Conservation (phyloP, 2,329 filamentous ascomycete species). For the Hysterium pulicare region DNA sequence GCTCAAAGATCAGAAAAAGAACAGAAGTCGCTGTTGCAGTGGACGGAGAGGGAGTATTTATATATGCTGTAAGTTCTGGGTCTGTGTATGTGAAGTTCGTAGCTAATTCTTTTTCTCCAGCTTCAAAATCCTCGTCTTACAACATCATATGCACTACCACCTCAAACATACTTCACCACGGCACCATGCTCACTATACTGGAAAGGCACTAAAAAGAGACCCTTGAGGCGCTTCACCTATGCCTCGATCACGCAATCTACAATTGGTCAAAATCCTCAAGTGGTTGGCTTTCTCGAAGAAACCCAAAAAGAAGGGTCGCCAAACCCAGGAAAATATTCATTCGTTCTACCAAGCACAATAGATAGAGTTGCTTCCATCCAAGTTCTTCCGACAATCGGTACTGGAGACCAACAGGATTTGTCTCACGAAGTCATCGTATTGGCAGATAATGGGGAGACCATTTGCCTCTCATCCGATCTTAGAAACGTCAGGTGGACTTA, state of each 20-base stretch:
- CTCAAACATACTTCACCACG: constrained; percentile 55
- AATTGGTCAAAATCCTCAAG: constrained; percentile 45
- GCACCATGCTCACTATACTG: constrained; percentile 57
- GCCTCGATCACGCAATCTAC: constrained; percentile 48
- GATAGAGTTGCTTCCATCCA: constrained; percentile 28
- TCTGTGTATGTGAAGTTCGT: neutral
- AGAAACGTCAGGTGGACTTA: constrained; percentile 30
- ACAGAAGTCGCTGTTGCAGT: constrained; percentile 59
- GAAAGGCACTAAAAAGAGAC: constrained; percentile 43
- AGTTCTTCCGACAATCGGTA: constrained; percentile 23
- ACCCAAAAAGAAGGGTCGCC: constrained; percentile 28
- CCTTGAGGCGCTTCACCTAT: constrained; percentile 55
- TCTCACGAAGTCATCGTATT: constrained; percentile 54
- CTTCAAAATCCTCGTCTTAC: constrained; percentile 59
- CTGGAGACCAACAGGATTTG: constrained; percentile 13
- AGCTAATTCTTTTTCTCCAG: constrained; percentile 32
- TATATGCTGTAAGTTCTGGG: constrained; percentile 54
- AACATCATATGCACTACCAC: constrained; percentile 60
- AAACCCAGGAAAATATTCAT: constrained; percentile 31
- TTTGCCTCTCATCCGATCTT: constrained; percentile 58
- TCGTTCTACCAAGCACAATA: constrained; percentile 23
- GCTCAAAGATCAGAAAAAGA: constrained; percentile 59
- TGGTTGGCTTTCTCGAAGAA: constrained; percentile 56
- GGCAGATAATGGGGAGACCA: constrained; percentile 58
- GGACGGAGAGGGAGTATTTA: constrained; percentile 59